Conservation (phyloP, 106 monocot genomes). For the Agapanthus africanus region DNA sequence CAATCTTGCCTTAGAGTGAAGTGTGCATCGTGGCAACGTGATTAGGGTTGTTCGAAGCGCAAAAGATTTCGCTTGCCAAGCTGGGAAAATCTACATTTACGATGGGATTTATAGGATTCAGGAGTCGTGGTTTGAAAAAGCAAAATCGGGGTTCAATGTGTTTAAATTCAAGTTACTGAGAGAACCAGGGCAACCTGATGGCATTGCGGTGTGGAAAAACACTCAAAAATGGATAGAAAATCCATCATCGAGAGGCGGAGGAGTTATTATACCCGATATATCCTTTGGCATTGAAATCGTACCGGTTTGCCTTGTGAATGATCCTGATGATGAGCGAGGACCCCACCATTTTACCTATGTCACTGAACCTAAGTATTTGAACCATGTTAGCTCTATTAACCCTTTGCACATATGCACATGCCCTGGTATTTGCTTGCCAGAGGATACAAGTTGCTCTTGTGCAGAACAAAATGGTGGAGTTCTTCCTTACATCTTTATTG, state of each 20-base stretch:
- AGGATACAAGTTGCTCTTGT: slow-evolving; percentile 48
- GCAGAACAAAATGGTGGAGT: slow-evolving; percentile 39
- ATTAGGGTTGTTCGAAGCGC: slow-evolving; percentile 56
- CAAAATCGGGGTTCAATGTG: slow-evolving; percentile 53
- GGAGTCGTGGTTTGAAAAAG: slow-evolving; percentile 55
- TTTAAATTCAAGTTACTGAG: slow-evolving; percentile 66
- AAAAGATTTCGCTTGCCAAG: slow-evolving; percentile 28
- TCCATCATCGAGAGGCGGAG: slow-evolving; percentile 36
- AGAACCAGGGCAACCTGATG: slow-evolving; percentile 57
- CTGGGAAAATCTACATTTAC: slow-evolving; percentile 59
- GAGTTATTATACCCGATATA: slow-evolving; percentile 43
- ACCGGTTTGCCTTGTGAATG: slow-evolving; percentile 75
- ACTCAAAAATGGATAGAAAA: slow-evolving; percentile 45
- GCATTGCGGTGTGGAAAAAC: slow-evolving; percentile 39
- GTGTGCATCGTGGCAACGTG: slow-evolving; percentile 34
- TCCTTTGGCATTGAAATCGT: slow-evolving; percentile 43
- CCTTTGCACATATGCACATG: slow-evolving; percentile 42
- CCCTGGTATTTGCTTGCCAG: slow-evolving; percentile 42
- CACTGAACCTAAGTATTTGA: slow-evolving; percentile 27
- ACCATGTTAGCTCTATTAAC: slow-evolving; percentile 4
- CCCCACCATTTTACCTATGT: slow-evolving; percentile 43
- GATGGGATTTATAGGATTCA: slow-evolving; percentile 71
- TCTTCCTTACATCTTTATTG: slow-evolving; percentile 48
- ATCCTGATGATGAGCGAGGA: slow-evolving; percentile 46
- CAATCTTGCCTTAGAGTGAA: slow-evolving; percentile 78